A percentile compares a stretch with the other conserved stretches of the same genome.
These are phyloP conservation scores for Parafenestella ontariensis DNA, from an alignment of 2,329 filamentous ascomycete genomes.

Conservation along the genomic window DNA sequence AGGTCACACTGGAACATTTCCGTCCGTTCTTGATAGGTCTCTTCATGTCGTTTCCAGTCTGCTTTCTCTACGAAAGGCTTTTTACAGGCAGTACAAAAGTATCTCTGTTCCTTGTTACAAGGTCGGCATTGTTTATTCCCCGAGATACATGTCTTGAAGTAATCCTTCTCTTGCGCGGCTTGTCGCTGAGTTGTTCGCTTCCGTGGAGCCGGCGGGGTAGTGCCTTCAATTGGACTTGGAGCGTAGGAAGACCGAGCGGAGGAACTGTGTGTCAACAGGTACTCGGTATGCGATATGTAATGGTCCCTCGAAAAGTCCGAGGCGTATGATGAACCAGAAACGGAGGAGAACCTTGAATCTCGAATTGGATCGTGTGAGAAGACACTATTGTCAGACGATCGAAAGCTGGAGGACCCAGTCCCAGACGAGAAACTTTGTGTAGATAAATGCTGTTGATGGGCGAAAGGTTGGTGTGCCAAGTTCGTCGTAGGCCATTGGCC, in stretches of 20 bases:
- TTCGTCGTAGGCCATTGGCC: conserved; percentile 11
- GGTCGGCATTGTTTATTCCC: conserved; percentile 28
- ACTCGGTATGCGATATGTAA: conserved; percentile 19
- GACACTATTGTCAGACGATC: conserved; percentile 23
- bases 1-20: conserved; percentile 69
- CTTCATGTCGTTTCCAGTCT: conserved; percentile 72
- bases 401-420: conserved; percentile 14
- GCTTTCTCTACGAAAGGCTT: conserved; percentile 70
- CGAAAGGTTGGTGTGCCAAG: conserved; percentile 6
- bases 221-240: conserved; percentile 6
- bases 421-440: conserved; percentile 28
- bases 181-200: conserved; percentile 16
- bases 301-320: conserved; percentile 20
- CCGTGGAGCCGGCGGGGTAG: background rate
- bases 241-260: conserved; percentile 3
- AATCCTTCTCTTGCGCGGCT: conserved; percentile 20
- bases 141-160: conserved; percentile 40
- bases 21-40: conserved; percentile 70
- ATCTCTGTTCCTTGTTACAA: conserved; percentile 31
- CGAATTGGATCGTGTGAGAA: conserved; percentile 26
- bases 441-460: conserved; percentile 23
- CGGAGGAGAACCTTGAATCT: conserved; percentile 32
- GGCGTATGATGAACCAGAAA: conserved; percentile 27
- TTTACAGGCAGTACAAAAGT: conserved; percentile 56
- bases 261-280: conserved; percentile 5